Percentiles rank a stretch among this genome's conserved stretches.
phyloP scores from a whole-genome alignment of 2,329 filamentous ascomycete genomes.

The Zalaria sp. region DNA sequence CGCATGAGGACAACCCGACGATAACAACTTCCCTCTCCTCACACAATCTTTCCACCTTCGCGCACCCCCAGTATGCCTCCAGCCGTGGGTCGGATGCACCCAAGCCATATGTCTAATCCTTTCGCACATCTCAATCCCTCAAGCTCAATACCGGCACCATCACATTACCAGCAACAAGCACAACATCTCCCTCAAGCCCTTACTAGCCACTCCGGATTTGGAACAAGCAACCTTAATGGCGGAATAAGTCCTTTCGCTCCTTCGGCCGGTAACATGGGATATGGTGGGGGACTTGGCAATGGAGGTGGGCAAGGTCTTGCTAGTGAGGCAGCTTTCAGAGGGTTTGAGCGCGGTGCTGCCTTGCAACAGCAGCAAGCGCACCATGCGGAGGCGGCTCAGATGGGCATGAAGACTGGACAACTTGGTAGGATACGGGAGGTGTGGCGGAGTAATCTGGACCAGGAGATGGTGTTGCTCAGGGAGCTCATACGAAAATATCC shows the following conservation, averaged over 20 bases:
- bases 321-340: constrained; percentile 76
- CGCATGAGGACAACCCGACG: too few relatives aligned
- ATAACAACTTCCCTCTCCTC: too few relatives aligned
- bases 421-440: constrained; percentile 87
- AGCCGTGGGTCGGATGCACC: constrained; percentile 43
- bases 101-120: constrained; percentile 42
- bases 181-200: constrained; percentile 39
- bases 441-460: constrained; percentile 80
- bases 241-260: constrained; percentile 21
- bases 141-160: constrained; percentile 31
- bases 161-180: constrained; percentile 23
- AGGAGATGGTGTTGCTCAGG: constrained; percentile 78
- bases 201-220: constrained; percentile 56
- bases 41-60: too few relatives aligned
- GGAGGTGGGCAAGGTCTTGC: constrained; percentile 51
- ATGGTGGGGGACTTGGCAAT: constrained; percentile 15
- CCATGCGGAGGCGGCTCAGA: constrained; percentile 21
- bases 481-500: constrained; percentile 80
- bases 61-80: constrained; percentile 36
- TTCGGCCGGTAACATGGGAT: constrained; percentile 40
- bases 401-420: constrained; percentile 40
- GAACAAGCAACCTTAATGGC: constrained; percentile 24
- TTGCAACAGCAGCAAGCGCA: constrained; percentile 32
- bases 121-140: constrained; percentile 41
- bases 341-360: constrained; percentile 62